These are phyloP conservation scores for Megacollybia platyphylla DNA, from an alignment of 1,284 basidiomycete species.

Conservation along the genomic window DNA sequence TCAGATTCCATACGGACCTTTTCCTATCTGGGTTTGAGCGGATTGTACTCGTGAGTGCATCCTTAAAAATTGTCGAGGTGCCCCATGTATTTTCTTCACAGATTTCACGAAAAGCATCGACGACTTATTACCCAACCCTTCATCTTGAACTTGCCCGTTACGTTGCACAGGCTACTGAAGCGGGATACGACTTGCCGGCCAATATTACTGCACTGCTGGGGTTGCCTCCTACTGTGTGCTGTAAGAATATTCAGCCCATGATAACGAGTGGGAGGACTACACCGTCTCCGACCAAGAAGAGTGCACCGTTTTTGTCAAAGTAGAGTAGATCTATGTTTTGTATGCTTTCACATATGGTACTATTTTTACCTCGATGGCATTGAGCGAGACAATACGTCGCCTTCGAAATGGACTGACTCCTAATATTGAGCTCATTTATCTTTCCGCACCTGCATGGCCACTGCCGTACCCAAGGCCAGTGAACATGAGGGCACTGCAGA, in stretches of 20 bases:
- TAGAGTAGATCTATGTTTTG: too few species aligned
- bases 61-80: neutral
- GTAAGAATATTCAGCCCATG: slow-evolving; percentile 21
- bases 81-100: slow-evolving; percentile 16
- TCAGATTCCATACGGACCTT: slow-evolving; percentile 72
- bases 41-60: slow-evolving; percentile 46
- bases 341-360: neutral
- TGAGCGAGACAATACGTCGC: slow-evolving; percentile 19
- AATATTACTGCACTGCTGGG: slow-evolving; percentile 61
- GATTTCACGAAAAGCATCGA: slow-evolving; percentile 88
- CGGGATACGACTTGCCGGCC: slow-evolving; percentile 69
- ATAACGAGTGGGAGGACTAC: slow-evolving; percentile 5
- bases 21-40: slow-evolving; percentile 84
- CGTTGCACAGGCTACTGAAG: slow-evolving; percentile 45
- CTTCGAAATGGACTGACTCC: slow-evolving; percentile 31
- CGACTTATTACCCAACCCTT: slow-evolving; percentile 83
- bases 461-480: slow-evolving; percentile 13
- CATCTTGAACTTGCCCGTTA: slow-evolving; percentile 88
- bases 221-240: slow-evolving; percentile 45
- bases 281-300: slow-evolving; percentile 1
- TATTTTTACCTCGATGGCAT: neutral
- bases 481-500: slow-evolving; percentile 18
- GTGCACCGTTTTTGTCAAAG: neutral
- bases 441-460: slow-evolving; percentile 47
- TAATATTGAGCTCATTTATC: slow-evolving; percentile 40